Conservation (phyloP, 2,329 filamentous ascomycete species). For the Epichloe sp. region DNA sequence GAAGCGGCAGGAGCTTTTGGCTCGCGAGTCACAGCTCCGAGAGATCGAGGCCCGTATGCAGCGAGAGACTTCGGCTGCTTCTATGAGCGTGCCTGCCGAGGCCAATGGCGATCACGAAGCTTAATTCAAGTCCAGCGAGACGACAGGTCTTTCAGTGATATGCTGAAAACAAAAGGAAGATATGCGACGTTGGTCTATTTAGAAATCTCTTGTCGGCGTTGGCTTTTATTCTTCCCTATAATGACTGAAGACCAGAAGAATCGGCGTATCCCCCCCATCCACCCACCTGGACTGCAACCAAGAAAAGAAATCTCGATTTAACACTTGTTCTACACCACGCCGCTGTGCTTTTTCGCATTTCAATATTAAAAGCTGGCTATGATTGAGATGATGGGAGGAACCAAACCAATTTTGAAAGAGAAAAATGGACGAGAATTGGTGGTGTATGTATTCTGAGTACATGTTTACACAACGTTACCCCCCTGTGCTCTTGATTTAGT, state of each 20-base stretch:
- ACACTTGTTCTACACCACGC: constrained; percentile 18
- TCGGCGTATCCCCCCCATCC: constrained; percentile 24
- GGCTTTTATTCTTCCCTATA: constrained; percentile 23
- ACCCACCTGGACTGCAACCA: constrained; percentile 19
- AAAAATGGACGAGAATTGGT: constrained; percentile 7
- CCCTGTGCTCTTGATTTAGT: constrained; percentile 3
- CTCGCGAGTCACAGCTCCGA: constrained; percentile 94
- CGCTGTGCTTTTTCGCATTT: constrained; percentile 17
- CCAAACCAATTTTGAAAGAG: constrained; percentile 5
- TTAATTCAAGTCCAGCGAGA: constrained; percentile 22
- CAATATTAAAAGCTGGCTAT: constrained; percentile 15
- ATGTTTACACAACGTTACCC: neutral
- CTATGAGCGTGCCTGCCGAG: constrained; percentile 28
- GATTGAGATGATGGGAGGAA: constrained; percentile 20
- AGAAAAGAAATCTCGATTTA: constrained; percentile 15
- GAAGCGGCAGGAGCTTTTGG: constrained; percentile 96
- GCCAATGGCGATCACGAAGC: constrained; percentile 43
- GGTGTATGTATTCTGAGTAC: constrained; percentile 4
- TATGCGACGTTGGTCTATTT: constrained; percentile 31
- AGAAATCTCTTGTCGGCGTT: constrained; percentile 32
- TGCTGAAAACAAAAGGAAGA: constrained; percentile 15
- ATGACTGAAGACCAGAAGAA: constrained; percentile 30
- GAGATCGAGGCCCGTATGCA: constrained; percentile 98
- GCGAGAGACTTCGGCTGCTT: constrained; percentile 51
- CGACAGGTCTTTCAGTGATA: constrained; percentile 19